Evolutionary conservation across 2,329 filamentous ascomycete species (phyloP).

Genomic region (Talaromyces marneffei): DNA sequence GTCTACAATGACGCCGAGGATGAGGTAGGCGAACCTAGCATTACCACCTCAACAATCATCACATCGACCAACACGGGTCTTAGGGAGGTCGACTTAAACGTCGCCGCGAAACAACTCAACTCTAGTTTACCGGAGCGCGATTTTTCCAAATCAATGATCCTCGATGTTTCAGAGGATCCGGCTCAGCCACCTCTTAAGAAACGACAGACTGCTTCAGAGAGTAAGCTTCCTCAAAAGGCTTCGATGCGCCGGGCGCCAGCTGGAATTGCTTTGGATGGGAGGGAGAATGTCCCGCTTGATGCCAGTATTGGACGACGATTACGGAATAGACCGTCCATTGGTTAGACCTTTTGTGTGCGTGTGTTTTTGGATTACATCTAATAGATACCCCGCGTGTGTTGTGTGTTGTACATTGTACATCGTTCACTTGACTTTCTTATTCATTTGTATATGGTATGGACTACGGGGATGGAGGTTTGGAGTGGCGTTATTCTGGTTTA

Average conservation of each 20-base stretch:
- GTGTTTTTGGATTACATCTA: background rate
- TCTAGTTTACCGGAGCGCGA: conserved; percentile 8
- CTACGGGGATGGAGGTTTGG: background rate
- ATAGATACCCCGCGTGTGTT: background rate
- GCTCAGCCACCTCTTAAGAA: conserved; percentile 25
- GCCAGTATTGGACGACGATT: conserved; percentile 27
- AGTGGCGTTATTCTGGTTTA: background rate
- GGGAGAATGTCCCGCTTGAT: conserved; percentile 37
- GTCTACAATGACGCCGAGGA: conserved; percentile 48
- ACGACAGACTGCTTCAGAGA: conserved; percentile 23
- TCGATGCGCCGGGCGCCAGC: conserved; percentile 33
- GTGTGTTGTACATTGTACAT: conserved; percentile 1
- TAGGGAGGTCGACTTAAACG: conserved; percentile 49
- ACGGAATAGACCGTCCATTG: conserved; percentile 27
- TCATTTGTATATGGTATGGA: background rate
- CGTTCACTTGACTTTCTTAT: background rate
- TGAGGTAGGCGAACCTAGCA: conserved; percentile 30
- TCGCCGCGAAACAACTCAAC: conserved; percentile 28
- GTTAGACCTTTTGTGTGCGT: background rate
- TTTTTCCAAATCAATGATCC: conserved; percentile 14
- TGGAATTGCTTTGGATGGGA: conserved; percentile 37
- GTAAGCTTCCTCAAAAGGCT: conserved; percentile 38
- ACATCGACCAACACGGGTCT: conserved; percentile 38
- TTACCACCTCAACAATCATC: conserved; percentile 24
- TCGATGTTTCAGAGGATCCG: conserved; percentile 26